Percentiles rank a stretch among this genome's conserved stretches.
Conservation (phyloP, 2,329 filamentous ascomycete genomes). For the Epicoccum nigrum region DNA sequence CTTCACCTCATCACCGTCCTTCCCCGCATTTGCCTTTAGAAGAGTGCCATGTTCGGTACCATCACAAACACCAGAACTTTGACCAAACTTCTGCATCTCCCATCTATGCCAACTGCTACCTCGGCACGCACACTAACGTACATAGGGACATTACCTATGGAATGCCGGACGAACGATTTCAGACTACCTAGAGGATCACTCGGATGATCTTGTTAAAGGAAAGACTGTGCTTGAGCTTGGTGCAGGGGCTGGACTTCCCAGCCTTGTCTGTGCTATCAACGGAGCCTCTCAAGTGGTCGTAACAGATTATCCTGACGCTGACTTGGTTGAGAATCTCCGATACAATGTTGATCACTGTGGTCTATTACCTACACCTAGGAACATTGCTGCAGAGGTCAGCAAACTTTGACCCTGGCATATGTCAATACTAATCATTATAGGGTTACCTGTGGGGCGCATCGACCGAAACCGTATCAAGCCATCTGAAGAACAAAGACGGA, state of each 20-base stretch:
- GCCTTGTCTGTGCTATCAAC: constrained; percentile 74
- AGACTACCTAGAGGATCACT: constrained; percentile 74
- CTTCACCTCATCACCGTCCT: background rate
- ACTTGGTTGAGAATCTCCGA: constrained; percentile 79
- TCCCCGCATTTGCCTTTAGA: constrained; percentile 1
- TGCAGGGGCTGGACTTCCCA: constrained; percentile 84
- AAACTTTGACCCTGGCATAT: background rate
- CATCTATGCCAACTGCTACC: constrained; percentile 1
- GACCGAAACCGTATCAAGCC: constrained; percentile 62
- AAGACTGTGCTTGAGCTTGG: constrained; percentile 87
- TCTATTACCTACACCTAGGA: constrained; percentile 46
- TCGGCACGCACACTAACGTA: constrained; percentile 23
- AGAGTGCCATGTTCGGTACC: background rate
- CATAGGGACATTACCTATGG: constrained; percentile 81
- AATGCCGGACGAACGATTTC: constrained; percentile 83
- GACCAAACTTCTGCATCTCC: background rate
- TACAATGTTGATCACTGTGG: constrained; percentile 72
- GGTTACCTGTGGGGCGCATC: constrained; percentile 87
- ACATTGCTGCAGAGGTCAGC: constrained; percentile 48
- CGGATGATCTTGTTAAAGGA: constrained; percentile 63
- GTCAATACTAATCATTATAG: constrained; percentile 42
- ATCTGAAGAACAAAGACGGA: constrained; percentile 57
- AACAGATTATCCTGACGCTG: constrained; percentile 86
- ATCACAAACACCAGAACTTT: background rate
- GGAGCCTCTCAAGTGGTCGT: constrained; percentile 73